Conservation (phyloP, 2,329 filamentous ascomycete genomes). For the Ophiosphaerella herpotricha region DNA sequence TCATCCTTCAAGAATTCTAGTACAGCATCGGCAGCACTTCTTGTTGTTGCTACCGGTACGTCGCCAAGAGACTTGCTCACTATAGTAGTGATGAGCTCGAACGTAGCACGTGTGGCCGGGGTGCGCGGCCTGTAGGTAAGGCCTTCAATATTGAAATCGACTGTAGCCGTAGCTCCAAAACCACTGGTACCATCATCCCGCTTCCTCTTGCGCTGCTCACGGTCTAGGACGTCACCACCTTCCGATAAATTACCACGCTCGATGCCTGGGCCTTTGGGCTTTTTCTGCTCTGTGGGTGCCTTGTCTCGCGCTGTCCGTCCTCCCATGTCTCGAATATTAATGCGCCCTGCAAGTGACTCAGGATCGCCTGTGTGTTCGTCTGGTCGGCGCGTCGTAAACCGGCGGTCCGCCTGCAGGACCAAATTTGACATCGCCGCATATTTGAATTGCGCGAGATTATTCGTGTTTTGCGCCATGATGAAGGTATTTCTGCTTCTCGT, state of each 20-base stretch:
- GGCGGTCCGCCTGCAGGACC: constrained; percentile 98
- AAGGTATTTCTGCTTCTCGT: constrained; percentile 19
- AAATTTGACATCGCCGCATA: constrained; percentile 99
- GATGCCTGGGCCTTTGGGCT: constrained; percentile 68
- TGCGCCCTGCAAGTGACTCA: constrained; percentile 91
- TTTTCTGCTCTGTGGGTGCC: constrained; percentile 78
- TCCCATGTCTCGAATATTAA: constrained; percentile 95
- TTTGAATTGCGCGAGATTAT: constrained; percentile 94
- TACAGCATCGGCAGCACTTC: constrained; percentile 90
- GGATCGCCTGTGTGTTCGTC: constrained; percentile 97
- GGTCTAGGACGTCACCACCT: constrained; percentile 79
- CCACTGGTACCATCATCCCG: constrained; percentile 68
- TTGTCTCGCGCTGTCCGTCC: constrained; percentile 77
- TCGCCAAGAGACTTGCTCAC: constrained; percentile 89
- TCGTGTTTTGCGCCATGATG: constrained; percentile 34
- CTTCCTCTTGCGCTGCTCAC: constrained; percentile 86
- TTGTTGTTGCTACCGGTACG: constrained; percentile 86
- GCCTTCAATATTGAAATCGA: constrained; percentile 84
- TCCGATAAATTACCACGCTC: constrained; percentile 78
- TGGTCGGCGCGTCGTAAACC: constrained; percentile 87
- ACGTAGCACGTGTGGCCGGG: constrained; percentile 86
- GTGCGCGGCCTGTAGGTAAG: constrained; percentile 91
- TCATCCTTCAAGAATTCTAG: constrained; percentile 94
- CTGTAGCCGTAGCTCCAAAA: constrained; percentile 73
- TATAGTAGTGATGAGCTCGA: constrained; percentile 90